Percentiles rank a stretch among this genome's conserved stretches.
Conservation (phyloP, 441 rosid genomes). For the Pelargonium hybrid region DNA sequence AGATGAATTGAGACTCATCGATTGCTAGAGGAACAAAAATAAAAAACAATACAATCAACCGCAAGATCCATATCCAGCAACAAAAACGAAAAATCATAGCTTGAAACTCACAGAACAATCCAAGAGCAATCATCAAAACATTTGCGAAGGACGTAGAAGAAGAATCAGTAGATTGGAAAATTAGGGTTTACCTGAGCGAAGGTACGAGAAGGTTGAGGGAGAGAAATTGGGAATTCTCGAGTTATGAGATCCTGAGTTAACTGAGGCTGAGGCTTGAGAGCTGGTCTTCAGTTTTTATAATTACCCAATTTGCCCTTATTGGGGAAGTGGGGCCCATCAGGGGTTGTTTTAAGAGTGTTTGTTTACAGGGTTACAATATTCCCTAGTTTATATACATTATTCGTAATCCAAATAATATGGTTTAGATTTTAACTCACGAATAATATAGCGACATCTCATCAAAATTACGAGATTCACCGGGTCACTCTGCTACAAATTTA, state of each 20-base stretch:
- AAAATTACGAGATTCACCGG: too few relatives aligned
- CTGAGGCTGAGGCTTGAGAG: neutral
- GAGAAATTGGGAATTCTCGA: neutral
- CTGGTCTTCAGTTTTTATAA: neutral
- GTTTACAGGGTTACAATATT: neutral
- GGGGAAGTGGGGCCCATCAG: neutral
- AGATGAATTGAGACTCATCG: neutral
- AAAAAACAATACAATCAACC: neutral
- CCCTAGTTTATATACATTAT: too few relatives aligned
- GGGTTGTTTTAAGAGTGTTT: neutral
- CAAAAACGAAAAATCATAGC: neutral
- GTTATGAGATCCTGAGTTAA: neutral
- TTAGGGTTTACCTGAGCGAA: conserved; percentile 26
- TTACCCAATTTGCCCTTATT: neutral
- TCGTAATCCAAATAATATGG: too few relatives aligned
- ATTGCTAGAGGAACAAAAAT: neutral
- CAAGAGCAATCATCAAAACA: too few relatives aligned
- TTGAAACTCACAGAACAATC: too few relatives aligned
- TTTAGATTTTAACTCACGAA: too few relatives aligned
- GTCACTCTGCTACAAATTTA: too few relatives aligned
- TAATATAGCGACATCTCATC: too few relatives aligned
- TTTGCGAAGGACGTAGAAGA: neutral
- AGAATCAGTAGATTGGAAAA: neutral
- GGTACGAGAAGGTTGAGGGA: neutral
- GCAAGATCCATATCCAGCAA: neutral